These are phyloP conservation scores for Vickermania spadyakhi DNA, from an alignment of 208 protist species.

Conservation along the genomic window DNA sequence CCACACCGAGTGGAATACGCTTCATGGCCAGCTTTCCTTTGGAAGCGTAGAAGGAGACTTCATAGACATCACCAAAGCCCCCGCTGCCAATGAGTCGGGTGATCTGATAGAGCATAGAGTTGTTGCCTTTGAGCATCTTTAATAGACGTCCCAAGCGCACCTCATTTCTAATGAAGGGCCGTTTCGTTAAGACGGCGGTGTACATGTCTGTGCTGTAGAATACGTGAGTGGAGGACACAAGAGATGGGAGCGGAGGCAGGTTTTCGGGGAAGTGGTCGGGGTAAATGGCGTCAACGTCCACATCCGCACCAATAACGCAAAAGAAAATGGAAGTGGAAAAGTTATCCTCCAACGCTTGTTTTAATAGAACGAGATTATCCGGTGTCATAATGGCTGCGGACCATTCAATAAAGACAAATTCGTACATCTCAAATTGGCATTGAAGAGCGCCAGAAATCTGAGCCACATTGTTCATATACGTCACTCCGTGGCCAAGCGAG, in stretches of 20 bases:
- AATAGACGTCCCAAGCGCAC: background rate
- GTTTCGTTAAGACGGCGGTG: background rate
- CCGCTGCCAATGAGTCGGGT: slow-evolving; percentile 54
- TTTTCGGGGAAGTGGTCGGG: background rate
- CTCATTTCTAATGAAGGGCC: background rate
- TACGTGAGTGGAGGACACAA: background rate
- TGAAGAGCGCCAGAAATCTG: background rate
- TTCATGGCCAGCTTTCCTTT: slow-evolving; percentile 76
- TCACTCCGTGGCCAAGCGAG: background rate
- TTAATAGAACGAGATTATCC: background rate
- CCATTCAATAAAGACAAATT: background rate
- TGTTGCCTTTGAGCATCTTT: background rate
- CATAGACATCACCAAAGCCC: slow-evolving; percentile 72
- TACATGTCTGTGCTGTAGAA: background rate
- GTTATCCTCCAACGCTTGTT: background rate
- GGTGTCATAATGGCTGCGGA: background rate
- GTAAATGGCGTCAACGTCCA: background rate
- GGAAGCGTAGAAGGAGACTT: slow-evolving; percentile 56
- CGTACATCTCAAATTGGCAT: background rate
- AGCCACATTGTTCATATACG: background rate
- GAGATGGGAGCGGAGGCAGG: background rate
- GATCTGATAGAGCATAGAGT: slow-evolving; percentile 30
- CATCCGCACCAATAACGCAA: background rate
- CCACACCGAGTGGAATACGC: slow-evolving; percentile 53
- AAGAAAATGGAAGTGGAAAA: background rate